phyloP scores from a whole-genome alignment of 2,329 filamentous ascomycete genomes.

The Arthrobotrys conoides region DNA sequence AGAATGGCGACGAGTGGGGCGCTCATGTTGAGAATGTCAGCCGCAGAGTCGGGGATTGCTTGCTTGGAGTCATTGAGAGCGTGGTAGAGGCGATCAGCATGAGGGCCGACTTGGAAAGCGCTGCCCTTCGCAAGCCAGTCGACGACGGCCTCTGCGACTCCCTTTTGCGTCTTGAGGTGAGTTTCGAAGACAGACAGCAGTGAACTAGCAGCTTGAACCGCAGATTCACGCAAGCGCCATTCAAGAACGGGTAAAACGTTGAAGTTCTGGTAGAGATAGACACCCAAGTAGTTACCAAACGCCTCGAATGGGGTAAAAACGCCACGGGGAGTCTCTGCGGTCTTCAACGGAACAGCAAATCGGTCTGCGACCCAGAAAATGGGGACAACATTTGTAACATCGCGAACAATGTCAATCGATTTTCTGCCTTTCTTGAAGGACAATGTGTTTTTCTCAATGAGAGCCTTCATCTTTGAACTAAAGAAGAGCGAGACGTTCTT shows the following conservation, averaged over 20 bases:
- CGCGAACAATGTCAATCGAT: conserved; percentile 73
- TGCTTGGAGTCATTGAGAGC: conserved; percentile 69
- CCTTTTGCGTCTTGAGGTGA: conserved; percentile 69
- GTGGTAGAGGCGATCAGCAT: conserved; percentile 72
- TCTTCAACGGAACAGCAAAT: conserved; percentile 79
- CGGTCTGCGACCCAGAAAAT: conserved; percentile 76
- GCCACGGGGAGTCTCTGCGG: conserved; percentile 73
- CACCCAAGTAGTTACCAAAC: conserved; percentile 69
- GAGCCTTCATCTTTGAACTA: conserved; percentile 67
- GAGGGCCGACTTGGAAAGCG: conserved; percentile 70
- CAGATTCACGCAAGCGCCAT: conserved; percentile 70
- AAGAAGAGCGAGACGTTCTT: conserved; percentile 69
- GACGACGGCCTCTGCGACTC: conserved; percentile 68
- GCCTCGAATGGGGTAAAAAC: conserved; percentile 69
- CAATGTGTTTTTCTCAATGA: conserved; percentile 70
- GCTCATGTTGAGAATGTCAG: conserved; percentile 70
- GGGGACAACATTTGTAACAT: conserved; percentile 78
- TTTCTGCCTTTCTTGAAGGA: conserved; percentile 69
- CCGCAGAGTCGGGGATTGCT: conserved; percentile 70
- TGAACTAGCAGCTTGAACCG: conserved; percentile 67
- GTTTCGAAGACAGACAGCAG: conserved; percentile 68
- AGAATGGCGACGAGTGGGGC: conserved; percentile 71
- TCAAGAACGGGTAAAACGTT: conserved; percentile 71
- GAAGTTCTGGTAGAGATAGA: conserved; percentile 72
- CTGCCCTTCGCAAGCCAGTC: conserved; percentile 70